Percentiles rank a stretch among this genome's conserved stretches.
Conservation (phyloP, 257 asterid species). For the Nicotiana tabacum region DNA sequence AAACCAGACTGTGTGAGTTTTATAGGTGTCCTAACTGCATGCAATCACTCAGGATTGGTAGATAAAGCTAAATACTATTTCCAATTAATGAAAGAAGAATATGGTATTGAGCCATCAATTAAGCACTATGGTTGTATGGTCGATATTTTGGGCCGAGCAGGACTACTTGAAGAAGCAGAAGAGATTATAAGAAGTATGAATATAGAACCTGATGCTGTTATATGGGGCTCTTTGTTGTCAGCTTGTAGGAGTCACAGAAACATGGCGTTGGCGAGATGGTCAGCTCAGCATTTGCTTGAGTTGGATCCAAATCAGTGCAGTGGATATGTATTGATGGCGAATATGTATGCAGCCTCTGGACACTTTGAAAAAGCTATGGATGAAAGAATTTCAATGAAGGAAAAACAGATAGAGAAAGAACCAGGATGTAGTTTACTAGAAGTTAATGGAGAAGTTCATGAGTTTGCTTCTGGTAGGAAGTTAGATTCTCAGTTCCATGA, state of each 20-base stretch:
- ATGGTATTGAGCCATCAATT: conserved; percentile 38
- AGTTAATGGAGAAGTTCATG: conserved; percentile 67
- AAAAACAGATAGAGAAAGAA: conserved; percentile 35
- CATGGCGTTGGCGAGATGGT: conserved; percentile 45
- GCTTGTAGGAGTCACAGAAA: conserved; percentile 35
- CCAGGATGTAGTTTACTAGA: conserved; percentile 67
- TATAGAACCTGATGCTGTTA: conserved; percentile 42
- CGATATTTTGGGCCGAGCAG: conserved; percentile 68
- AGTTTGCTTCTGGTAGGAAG: conserved; percentile 47
- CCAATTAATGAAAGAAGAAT: conserved; percentile 30
- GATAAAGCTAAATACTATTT: conserved; percentile 46
- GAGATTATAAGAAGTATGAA: conserved; percentile 49
- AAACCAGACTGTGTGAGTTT: conserved; percentile 53
- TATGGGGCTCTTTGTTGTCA: conserved; percentile 62
- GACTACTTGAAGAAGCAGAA: conserved; percentile 54
- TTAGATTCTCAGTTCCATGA: conserved; percentile 23
- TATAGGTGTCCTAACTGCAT: conserved; percentile 43
- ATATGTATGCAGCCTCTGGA: conserved; percentile 53
- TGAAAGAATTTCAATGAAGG: conserved; percentile 50
- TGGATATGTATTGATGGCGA: conserved; percentile 53
- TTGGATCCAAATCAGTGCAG: conserved; percentile 47
- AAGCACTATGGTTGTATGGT: conserved; percentile 67
- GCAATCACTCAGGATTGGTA: conserved; percentile 47
- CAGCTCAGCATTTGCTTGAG: conserved; percentile 36
- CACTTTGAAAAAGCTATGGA: conserved; percentile 38